A percentile compares a stretch with the other conserved stretches of the same genome.
These are phyloP conservation scores for Ilyonectria destructans DNA, from an alignment of 2,329 filamentous ascomycete species.

Conservation along the genomic window DNA sequence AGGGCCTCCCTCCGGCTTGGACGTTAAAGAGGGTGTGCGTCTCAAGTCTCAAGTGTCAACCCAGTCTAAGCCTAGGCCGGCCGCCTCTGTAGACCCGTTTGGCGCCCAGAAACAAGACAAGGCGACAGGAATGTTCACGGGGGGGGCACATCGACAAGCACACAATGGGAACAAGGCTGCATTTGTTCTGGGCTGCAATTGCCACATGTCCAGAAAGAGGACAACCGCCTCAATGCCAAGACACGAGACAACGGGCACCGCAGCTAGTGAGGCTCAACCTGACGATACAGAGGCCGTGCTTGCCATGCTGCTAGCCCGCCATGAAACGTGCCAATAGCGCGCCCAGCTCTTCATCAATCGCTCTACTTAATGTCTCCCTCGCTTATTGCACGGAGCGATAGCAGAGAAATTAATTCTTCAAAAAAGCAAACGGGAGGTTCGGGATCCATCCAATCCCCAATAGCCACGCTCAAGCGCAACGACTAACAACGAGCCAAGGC, in stretches of 20 bases:
- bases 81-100: background rate
- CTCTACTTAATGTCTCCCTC: background rate
- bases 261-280: conserved; percentile 21
- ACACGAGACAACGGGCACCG: background rate
- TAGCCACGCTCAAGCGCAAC: background rate
- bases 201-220: background rate
- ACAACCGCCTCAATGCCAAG: conserved; percentile 3
- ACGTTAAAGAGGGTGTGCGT: too few species aligned
- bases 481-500: background rate
- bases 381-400: background rate
- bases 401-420: background rate
- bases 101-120: background rate
- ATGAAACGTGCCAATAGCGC: conserved; percentile 37
- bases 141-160: background rate
- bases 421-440: background rate
- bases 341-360: background rate
- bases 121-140: background rate
- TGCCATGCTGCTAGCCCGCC: conserved; percentile 9
- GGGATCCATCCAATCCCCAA: background rate
- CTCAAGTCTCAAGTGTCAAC: too few species aligned
- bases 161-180: background rate
- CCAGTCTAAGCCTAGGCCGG: background rate
- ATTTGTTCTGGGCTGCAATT: background rate
- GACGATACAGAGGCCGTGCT: conserved; percentile 11
- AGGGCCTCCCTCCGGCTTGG: background rate